These are phyloP conservation scores for Strobilomyces confusus DNA, from an alignment of 768 basidiomycete genomes.

Conservation along the genomic window DNA sequence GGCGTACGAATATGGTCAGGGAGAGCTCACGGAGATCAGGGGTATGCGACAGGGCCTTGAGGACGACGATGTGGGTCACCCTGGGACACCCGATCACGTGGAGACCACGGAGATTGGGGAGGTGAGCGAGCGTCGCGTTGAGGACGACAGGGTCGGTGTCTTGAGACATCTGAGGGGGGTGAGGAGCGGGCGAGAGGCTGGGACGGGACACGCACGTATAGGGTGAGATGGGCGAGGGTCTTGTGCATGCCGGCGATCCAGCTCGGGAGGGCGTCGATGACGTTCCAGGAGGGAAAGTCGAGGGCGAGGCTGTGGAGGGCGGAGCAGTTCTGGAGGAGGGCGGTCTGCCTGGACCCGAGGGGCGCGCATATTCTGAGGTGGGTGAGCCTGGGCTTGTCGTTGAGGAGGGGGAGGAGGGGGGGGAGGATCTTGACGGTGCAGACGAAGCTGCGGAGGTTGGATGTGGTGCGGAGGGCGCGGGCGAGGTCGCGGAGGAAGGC, in stretches of 20 bases:
- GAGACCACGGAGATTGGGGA: constrained; percentile 53
- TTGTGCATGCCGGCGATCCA: constrained; percentile 46
- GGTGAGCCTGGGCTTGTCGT: constrained; percentile 40
- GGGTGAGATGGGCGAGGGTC: constrained; percentile 50
- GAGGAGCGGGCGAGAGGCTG: not conserved
- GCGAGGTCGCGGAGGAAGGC: constrained; percentile 52
- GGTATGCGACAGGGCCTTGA: constrained; percentile 41
- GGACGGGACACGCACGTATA: constrained; percentile 47
- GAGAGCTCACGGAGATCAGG: constrained; percentile 60
- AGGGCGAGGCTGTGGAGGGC: constrained; percentile 46
- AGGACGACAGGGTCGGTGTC: constrained; percentile 53
- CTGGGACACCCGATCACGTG: constrained; percentile 61
- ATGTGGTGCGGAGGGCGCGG: constrained; percentile 43
- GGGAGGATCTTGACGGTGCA: constrained; percentile 47
- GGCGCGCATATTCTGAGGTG: constrained; percentile 48
- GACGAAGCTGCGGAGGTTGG: constrained; percentile 54
- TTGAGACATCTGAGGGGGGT: constrained; percentile 44
- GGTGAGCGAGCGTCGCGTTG: constrained; percentile 40
- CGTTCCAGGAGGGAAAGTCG: constrained; percentile 59
- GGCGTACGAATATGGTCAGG: constrained; percentile 54
- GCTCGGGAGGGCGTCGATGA: constrained; percentile 53
- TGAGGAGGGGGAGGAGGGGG: constrained; percentile 45
- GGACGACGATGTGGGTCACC: constrained; percentile 47
- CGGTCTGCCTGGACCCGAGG: constrained; percentile 50
- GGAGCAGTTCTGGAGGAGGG: constrained; percentile 38